phyloP scores from a whole-genome alignment of 23 red algal genomes.

The Gracilariopsis chorda region DNA sequence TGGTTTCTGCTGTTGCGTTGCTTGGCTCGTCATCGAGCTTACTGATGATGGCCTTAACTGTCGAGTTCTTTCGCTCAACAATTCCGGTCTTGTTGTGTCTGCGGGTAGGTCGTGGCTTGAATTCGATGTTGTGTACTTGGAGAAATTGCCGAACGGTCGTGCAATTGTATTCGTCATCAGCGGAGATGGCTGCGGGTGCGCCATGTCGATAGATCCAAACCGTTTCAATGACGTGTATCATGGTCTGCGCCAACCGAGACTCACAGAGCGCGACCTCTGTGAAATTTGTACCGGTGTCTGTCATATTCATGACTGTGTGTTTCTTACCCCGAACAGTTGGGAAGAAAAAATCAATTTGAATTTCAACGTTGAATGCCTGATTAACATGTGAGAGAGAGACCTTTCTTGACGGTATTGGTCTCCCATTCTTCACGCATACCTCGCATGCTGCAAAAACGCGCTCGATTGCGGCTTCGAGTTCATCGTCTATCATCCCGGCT shows the following conservation, averaged over 20 bases:
- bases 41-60: not conserved
- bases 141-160: not conserved
- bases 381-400: slow-evolving; percentile 24
- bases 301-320: not conserved
- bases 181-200: not conserved
- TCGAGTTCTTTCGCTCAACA: slow-evolving; percentile 13
- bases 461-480: not conserved
- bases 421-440: not conserved
- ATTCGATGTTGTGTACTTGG: not conserved
- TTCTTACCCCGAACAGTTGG: not conserved
- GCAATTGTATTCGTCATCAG: slow-evolving; percentile 15
- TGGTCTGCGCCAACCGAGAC: not conserved
- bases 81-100: slow-evolving; percentile 7
- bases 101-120: slow-evolving; percentile 19
- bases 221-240: not conserved
- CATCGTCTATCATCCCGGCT: not conserved
- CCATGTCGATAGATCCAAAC: slow-evolving; percentile 23
- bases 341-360: slow-evolving; percentile 17
- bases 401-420: not conserved
- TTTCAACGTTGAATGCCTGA: slow-evolving; percentile 19
- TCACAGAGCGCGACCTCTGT: not conserved
- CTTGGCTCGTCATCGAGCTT: slow-evolving; percentile 9
- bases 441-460: not conserved
- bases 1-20: not conserved
- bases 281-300: slow-evolving; percentile 15